These are phyloP conservation scores for Neltuma alba DNA, from an alignment of 306 rosid genomes.

Conservation along the genomic window DNA sequence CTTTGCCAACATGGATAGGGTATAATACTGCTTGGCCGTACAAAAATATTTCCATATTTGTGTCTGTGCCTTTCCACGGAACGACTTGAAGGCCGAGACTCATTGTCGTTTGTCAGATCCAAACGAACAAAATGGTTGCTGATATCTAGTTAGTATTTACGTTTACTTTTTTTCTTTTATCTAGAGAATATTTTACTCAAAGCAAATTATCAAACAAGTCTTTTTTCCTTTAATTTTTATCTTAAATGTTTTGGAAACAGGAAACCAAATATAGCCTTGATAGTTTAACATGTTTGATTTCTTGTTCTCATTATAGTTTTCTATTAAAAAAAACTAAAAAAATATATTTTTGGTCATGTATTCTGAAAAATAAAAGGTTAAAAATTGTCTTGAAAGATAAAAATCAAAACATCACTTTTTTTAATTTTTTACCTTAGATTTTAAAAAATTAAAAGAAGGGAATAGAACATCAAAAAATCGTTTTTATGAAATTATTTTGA, in stretches of 20 bases:
- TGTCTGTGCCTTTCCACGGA: background rate
- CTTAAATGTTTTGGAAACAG: background rate
- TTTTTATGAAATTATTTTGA: too few relatives aligned
- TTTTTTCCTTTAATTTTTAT: too few relatives aligned
- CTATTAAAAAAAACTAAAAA: too few relatives aligned
- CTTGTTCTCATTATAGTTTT: background rate
- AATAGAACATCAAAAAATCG: too few relatives aligned
- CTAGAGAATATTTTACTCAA: background rate
- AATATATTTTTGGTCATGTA: too few relatives aligned
- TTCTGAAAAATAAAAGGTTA: too few relatives aligned
- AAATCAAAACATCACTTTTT: too few relatives aligned
- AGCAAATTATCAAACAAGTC: background rate
- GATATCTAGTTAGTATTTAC: background rate
- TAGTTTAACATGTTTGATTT: background rate
- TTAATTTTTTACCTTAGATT: too few relatives aligned
- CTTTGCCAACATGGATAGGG: background rate
- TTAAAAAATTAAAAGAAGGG: too few relatives aligned
- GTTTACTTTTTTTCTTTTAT: too few relatives aligned
- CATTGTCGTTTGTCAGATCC: background rate
- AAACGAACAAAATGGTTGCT: background rate
- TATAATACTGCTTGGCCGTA: background rate
- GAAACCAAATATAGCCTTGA: background rate
- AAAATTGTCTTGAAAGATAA: too few relatives aligned
- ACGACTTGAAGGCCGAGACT: background rate
- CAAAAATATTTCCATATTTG: background rate